Percentiles rank a stretch among this genome's conserved stretches.
Evolutionary conservation across 768 basidiomycete species (phyloP).

Genomic region (Tricholoma terreum): DNA sequence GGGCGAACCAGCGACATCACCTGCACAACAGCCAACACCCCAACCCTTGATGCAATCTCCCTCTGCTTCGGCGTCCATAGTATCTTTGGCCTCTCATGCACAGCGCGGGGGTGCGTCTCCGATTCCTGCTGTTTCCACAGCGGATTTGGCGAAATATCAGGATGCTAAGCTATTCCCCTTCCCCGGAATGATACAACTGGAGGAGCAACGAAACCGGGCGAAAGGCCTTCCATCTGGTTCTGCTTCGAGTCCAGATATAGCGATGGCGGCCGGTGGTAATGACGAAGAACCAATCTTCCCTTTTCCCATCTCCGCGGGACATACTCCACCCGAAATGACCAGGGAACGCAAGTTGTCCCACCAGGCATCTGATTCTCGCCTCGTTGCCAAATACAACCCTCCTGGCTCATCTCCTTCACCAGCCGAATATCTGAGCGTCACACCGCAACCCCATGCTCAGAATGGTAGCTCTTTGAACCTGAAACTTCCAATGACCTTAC

Average conservation of each 20-base stretch:
- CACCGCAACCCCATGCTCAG: slow-evolving; percentile 37
- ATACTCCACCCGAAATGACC: slow-evolving; percentile 45
- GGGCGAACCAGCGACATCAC: slow-evolving; percentile 33
- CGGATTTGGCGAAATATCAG: slow-evolving; percentile 71
- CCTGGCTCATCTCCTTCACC: slow-evolving; percentile 46
- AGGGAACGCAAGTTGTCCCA: slow-evolving; percentile 66
- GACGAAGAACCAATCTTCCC: slow-evolving; percentile 48
- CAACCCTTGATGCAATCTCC: slow-evolving; percentile 52
- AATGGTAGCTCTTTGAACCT: slow-evolving; percentile 33
- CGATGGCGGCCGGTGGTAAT: slow-evolving; percentile 38
- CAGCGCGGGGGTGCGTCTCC: slow-evolving; percentile 65
- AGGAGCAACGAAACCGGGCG: slow-evolving; percentile 65
- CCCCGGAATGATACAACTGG: slow-evolving; percentile 79
- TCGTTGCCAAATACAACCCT: slow-evolving; percentile 52
- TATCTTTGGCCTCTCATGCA: slow-evolving; percentile 56
- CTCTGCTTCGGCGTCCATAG: slow-evolving; percentile 68
- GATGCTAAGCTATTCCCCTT: slow-evolving; percentile 86
- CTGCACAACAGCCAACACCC: slow-evolving; percentile 38
- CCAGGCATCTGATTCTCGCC: slow-evolving; percentile 66
- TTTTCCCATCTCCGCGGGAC: slow-evolving; percentile 46
- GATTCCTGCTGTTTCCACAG: slow-evolving; percentile 70
- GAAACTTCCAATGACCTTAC: slow-evolving; percentile 69
- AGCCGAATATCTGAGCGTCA: slow-evolving; percentile 45
- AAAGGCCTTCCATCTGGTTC: slow-evolving; percentile 48
- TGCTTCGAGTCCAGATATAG: slow-evolving; percentile 43